phyloP scores from a whole-genome alignment of 257 asterid species.

The Nicotiana otophora region DNA sequence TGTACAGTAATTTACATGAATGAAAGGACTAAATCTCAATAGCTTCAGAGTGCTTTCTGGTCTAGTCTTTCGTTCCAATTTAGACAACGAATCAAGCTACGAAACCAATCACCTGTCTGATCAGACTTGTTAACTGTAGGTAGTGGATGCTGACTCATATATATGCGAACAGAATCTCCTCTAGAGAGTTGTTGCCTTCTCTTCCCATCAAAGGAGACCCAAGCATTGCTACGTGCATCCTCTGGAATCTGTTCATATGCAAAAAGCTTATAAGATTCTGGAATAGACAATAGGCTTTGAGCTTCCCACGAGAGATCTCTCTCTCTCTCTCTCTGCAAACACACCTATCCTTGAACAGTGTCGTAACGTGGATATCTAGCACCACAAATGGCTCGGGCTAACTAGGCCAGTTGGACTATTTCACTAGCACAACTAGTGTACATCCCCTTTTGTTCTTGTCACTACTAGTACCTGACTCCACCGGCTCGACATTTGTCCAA shows the following conservation, averaged over 20 bases:
- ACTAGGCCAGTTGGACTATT: neutral
- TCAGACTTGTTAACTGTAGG: constrained; percentile 92
- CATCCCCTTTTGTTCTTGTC: neutral
- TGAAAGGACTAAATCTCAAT: neutral
- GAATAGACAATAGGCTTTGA: neutral
- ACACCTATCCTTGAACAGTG: neutral
- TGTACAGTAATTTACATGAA: constrained; percentile 47
- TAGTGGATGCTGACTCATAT: constrained; percentile 95
- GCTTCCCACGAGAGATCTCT: neutral
- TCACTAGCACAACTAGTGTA: neutral
- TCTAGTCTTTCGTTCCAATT: constrained; percentile 97
- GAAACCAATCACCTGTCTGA: constrained; percentile 97
- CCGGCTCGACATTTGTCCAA: neutral
- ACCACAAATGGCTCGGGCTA: neutral
- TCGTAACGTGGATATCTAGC: neutral
- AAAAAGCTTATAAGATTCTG: neutral
- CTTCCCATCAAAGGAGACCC: constrained; percentile 99
- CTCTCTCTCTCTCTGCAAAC: neutral
- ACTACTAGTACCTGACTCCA: neutral
- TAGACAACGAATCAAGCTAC: constrained; percentile 92
- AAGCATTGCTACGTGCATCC: constrained; percentile 94
- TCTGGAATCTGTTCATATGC: constrained; percentile 55
- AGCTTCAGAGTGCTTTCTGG: constrained; percentile 77
- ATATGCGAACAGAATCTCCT: constrained; percentile 85
- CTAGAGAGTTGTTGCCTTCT: constrained; percentile 94